These are phyloP conservation scores for Puccinia sorghi DNA, from an alignment of 1,284 basidiomycete genomes.

Conservation along the genomic window DNA sequence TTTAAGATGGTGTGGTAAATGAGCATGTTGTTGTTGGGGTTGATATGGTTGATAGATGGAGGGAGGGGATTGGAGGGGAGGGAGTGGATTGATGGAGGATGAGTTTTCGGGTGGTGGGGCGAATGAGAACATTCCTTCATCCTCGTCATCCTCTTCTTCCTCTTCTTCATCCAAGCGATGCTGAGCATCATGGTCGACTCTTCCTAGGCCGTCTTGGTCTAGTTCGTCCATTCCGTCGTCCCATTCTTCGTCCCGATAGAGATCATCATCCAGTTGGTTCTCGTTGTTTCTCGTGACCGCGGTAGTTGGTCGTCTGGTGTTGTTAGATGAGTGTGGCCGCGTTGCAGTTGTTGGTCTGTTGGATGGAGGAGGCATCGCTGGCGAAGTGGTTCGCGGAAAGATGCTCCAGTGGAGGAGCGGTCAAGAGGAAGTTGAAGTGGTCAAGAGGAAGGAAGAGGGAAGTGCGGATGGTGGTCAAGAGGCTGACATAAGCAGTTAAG, in stretches of 20 bases:
- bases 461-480: no score
- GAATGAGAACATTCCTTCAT: conserved; percentile 56
- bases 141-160: conserved; percentile 53
- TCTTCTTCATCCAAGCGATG: conserved; percentile 28
- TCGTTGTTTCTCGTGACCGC: not conserved
- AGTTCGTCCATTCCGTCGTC: conserved; percentile 7
- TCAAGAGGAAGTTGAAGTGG: no score
- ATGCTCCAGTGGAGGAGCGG: not conserved
- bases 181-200: not conserved
- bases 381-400: not conserved
- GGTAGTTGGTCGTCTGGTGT: not conserved
- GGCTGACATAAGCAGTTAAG: no score
- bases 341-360: not conserved
- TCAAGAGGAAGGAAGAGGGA: no score
- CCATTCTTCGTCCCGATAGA: conserved; percentile 24
- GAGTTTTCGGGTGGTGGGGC: conserved; percentile 50
- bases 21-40: not conserved
- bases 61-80: conserved; percentile 12
- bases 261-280: conserved; percentile 24
- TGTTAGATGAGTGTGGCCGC: not conserved
- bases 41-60: conserved; percentile 31
- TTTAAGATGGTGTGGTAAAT: not conserved
- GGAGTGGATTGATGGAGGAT: conserved; percentile 15
- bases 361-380: not conserved
- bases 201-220: conserved; percentile 52